Base-by-base conservation (phyloP, 495 filamentous ascomycete genomes). In the Neurospora hispaniola region DNA sequence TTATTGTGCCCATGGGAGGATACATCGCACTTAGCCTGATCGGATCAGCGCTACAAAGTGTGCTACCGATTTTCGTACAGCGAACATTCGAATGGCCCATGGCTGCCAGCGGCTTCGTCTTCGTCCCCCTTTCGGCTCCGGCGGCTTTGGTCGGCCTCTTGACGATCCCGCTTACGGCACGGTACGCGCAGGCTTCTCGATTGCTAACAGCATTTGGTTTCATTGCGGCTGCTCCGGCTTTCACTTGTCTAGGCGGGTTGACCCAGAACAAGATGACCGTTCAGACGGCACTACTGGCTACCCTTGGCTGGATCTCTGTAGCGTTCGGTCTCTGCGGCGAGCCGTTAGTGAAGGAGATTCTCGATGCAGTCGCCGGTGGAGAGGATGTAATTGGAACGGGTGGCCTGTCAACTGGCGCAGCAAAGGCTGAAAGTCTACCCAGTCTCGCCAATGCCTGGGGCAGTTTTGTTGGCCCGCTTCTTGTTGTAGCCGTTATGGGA, bases 361-460 rank as follows among this genome's bases (percentile, higher is more conserved):
- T 70, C 0, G 73, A 23, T 0, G 46, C 48, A 3, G 42, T 73
- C 4, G 70, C 59, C 5, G 38, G 72, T 38, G 46, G 35, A 59
- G 69, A 41, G 11, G 20, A 42, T 14, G 7, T 41, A 69, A 40
- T 71, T 69, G 1, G 41, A 5, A 41, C 48, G 44, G 43, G 16
- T 12, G 39, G 76, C 54, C 14, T 70, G 14, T 59, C 66, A 59
- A 76, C 69, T 39, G 66, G 59, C 18, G 62, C 66, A 40, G 76
- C 72, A 7, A 74, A 72, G 7, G 75, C 75, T 35, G 48, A 76
- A 16, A 76, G 38, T 40, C 73, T 79, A 12, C 77, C 76, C 3
- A 73, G 40, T n/a, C 43, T 79, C 7, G 75, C 76, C 31, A 71
- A 66, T 27, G 76, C 78, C 6, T 80, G 78, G 79, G 79, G 79